A percentile compares a stretch with the other conserved stretches of the same genome.
Conservation (phyloP, 2,329 filamentous ascomycete species). For the Botryotinia calthae region DNA sequence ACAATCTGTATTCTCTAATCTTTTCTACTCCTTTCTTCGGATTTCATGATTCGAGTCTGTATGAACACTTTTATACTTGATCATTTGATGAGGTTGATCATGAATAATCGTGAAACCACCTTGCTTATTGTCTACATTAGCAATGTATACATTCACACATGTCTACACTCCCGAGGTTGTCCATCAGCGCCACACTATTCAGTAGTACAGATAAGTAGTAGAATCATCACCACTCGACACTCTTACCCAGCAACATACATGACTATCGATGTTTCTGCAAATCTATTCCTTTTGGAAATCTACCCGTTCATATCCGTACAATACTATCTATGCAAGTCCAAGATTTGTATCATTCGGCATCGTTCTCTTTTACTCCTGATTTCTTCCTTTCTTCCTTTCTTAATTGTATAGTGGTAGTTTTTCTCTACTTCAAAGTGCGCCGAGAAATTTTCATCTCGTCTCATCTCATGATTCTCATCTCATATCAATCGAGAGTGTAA, state of each 20-base stretch:
- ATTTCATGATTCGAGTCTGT: background rate
- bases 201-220: background rate
- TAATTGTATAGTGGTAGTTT: no score
- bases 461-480: no score
- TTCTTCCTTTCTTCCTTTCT: background rate
- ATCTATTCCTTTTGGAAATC: background rate
- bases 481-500: background rate
- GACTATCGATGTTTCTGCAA: background rate
- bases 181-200: background rate
- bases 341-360: background rate
- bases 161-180: background rate
- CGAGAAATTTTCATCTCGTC: background rate
- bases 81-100: background rate
- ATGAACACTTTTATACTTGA: background rate
- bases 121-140: background rate
- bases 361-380: background rate
- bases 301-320: background rate
- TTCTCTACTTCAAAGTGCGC: background rate
- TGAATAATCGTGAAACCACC: background rate
- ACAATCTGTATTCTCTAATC: background rate
- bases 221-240: background rate
- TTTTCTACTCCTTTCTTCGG: background rate
- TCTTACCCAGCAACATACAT: background rate
- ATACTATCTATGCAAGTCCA: background rate
- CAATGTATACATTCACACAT: background rate